phyloP scores from a whole-genome alignment of 2,329 filamentous ascomycete genomes.

The Aspergillus jensenii region DNA sequence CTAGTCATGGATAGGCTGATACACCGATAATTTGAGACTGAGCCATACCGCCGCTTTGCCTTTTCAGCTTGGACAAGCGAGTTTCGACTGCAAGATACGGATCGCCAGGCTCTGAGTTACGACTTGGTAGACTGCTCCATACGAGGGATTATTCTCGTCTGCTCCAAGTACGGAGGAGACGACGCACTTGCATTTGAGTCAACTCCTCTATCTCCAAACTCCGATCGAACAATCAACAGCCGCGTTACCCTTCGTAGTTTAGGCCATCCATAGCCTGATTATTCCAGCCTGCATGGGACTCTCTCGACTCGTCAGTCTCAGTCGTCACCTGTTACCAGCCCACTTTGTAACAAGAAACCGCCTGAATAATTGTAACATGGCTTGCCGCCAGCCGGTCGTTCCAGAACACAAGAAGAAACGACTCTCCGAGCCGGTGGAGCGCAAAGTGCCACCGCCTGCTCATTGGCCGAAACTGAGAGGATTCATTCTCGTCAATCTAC shows the following conservation, averaged over 20 bases:
- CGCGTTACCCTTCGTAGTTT: neutral
- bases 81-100: neutral
- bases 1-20: neutral
- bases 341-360: slow-evolving; percentile 1
- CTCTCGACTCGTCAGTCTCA: neutral
- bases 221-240: neutral
- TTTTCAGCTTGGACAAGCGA: neutral
- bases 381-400: slow-evolving; percentile 3
- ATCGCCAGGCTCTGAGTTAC: neutral
- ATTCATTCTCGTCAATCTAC: neutral
- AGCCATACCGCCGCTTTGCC: neutral
- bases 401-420: slow-evolving; percentile 8
- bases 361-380: slow-evolving; percentile 4
- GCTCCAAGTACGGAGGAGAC: neutral
- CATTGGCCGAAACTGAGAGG: neutral
- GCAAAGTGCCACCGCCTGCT: neutral
- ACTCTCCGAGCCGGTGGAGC: slow-evolving; percentile 3
- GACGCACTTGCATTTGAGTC: neutral
- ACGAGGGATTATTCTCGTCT: neutral
- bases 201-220: neutral
- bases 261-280: neutral
- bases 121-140: too few relatives aligned
- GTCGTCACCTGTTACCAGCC: neutral
- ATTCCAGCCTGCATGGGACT: neutral
- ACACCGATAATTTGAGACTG: neutral